phyloP scores from a whole-genome alignment of 176 grass and related monocot genomes.

The Musa beccarii region DNA sequence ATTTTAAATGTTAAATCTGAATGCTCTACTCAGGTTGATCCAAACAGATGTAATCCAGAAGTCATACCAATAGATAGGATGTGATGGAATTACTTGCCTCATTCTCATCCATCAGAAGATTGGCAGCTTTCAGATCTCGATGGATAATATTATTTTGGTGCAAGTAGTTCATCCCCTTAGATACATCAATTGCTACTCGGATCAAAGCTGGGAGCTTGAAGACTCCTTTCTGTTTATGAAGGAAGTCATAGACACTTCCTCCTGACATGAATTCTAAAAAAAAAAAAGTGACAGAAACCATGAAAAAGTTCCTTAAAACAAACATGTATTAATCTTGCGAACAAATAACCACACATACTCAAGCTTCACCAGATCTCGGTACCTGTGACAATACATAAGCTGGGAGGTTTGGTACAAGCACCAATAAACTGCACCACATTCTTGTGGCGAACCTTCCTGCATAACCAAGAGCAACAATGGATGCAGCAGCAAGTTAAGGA shows the following conservation, averaged over 20 bases:
- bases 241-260: slow-evolving; percentile 92
- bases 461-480: slow-evolving; percentile 24
- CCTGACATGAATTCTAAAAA: slow-evolving; percentile 83
- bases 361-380: slow-evolving; percentile 10
- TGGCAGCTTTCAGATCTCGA: slow-evolving; percentile 92
- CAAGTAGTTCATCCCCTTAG: slow-evolving; percentile 99
- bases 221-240: slow-evolving; percentile 87
- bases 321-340: neutral
- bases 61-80: neutral
- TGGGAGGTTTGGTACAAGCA: slow-evolving; percentile 79
- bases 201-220: slow-evolving; percentile 84
- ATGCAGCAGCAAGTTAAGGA: neutral
- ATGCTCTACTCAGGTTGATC: neutral
- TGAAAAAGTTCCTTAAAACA: neutral
- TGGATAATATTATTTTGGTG: slow-evolving; percentile 99
- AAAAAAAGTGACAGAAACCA: slow-evolving; percentile 6
- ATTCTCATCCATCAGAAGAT: slow-evolving; percentile 99
- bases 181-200: slow-evolving; percentile 91
- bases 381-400: slow-evolving; percentile 95
- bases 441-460: slow-evolving; percentile 92
- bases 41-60: neutral
- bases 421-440: slow-evolving; percentile 99
- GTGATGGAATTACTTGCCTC: slow-evolving; percentile 45
- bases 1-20: neutral
- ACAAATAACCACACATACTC: neutral